phyloP scores from a whole-genome alignment of 2,329 filamentous ascomycete genomes.

The Ophiocordyceps australis region DNA sequence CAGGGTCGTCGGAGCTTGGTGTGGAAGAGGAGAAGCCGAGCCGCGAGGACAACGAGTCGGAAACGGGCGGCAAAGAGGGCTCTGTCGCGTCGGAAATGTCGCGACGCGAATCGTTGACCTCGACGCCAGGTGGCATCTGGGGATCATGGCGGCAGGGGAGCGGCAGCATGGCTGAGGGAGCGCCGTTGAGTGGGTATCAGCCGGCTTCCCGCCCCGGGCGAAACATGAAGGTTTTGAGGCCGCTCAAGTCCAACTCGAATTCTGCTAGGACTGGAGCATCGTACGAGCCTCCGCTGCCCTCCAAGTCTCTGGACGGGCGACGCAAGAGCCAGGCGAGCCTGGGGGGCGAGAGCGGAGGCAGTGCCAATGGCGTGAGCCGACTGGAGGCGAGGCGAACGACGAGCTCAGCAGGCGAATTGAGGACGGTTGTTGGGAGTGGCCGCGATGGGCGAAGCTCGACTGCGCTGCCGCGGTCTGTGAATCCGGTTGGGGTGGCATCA shows the following conservation, averaged over 20 bases:
- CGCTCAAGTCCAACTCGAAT: constrained; percentile 45
- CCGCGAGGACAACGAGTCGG: constrained; percentile 6
- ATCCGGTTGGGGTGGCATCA: constrained; percentile 81
- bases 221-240: constrained; percentile 82
- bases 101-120: constrained; percentile 22
- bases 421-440: constrained; percentile 14
- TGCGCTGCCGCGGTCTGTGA: constrained; percentile 43
- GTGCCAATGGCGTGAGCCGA: constrained; percentile 13
- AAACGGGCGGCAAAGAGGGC: constrained; percentile 9
- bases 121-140: constrained; percentile 43
- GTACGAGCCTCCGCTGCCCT: constrained; percentile 29
- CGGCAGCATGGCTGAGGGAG: constrained; percentile 30
- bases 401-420: constrained; percentile 21
- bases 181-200: constrained; percentile 48
- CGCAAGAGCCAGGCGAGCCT: constrained; percentile 31
- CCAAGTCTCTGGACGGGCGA: constrained; percentile 30
- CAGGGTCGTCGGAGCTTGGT: constrained; percentile 22
- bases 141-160: constrained; percentile 49
- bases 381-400: constrained; percentile 37
- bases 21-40: constrained; percentile 21
- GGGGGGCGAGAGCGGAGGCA: constrained; percentile 10
- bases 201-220: constrained; percentile 42
- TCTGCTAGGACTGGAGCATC: constrained; percentile 29
- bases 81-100: constrained; percentile 10
- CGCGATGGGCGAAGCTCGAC: constrained; percentile 19